Evolutionary conservation across 2,329 filamentous ascomycete genomes (phyloP).

Genomic region (Ilyonectria robusta): DNA sequence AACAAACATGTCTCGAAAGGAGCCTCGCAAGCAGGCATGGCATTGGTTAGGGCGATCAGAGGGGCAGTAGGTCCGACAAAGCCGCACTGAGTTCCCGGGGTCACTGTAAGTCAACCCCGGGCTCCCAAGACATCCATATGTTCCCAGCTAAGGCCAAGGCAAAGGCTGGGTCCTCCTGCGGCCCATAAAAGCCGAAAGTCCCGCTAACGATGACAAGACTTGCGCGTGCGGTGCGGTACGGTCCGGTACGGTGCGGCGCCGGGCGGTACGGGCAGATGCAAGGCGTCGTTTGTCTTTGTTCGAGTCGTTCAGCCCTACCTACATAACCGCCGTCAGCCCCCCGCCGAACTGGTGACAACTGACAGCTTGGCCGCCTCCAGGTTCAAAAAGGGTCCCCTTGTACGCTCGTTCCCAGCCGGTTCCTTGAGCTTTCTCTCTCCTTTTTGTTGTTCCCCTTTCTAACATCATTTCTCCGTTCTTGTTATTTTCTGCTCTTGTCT

Average conservation of each 20-base stretch:
- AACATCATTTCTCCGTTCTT: background rate
- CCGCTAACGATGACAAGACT: slow-evolving; percentile 33
- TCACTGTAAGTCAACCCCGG: background rate
- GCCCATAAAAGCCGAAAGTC: slow-evolving; percentile 42
- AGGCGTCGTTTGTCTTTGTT: slow-evolving; percentile 26
- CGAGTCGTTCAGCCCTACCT: slow-evolving; percentile 43
- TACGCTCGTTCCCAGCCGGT: background rate
- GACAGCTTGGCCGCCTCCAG: slow-evolving; percentile 13
- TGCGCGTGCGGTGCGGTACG: slow-evolving; percentile 4
- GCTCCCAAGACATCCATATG: slow-evolving; percentile 2
- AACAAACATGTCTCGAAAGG: background rate
- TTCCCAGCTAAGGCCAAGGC: slow-evolving; percentile 1
- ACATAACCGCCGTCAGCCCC: slow-evolving; percentile 30
- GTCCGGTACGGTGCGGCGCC: slow-evolving; percentile 15
- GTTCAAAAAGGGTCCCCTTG: background rate
- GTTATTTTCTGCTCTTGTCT: background rate
- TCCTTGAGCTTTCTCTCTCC: background rate
- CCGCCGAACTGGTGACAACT: slow-evolving; percentile 17
- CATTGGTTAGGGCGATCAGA: background rate
- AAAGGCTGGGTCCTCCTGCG: slow-evolving; percentile 25
- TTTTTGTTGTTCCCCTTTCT: slow-evolving; percentile 1
- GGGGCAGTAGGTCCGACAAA: slow-evolving; percentile 28
- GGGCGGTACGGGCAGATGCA: slow-evolving; percentile 11
- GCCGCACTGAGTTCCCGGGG: background rate
- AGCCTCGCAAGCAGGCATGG: slow-evolving; percentile 13